Conservation (phyloP, 441 rosid species). For the Pelargonium exstipulatum region DNA sequence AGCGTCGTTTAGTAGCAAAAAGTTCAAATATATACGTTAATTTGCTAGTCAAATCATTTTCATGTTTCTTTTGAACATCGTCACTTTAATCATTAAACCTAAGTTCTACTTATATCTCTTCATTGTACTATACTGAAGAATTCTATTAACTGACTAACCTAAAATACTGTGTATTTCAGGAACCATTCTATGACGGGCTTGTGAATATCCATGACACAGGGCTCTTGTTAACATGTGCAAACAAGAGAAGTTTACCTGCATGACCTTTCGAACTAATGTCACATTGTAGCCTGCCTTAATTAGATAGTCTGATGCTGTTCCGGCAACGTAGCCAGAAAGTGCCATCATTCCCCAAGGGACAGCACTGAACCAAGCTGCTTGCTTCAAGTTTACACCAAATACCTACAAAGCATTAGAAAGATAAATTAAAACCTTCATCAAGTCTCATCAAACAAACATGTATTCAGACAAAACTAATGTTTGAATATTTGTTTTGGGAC, state of each 20-base stretch:
- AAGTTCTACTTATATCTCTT: not conserved
- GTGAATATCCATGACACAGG: too few relatives aligned
- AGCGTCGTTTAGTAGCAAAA: too few relatives aligned
- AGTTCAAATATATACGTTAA: too few relatives aligned
- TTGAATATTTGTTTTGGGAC: too few relatives aligned
- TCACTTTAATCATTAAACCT: not conserved
- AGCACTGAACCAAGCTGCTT: conserved; percentile 97
- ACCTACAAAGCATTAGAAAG: conserved; percentile 34
- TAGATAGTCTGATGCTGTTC: conserved; percentile 53
- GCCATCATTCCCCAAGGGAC: conserved; percentile 99
- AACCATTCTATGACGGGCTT: not conserved
- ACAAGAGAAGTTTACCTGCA: conserved; percentile 53
- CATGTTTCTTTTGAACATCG: too few relatives aligned
- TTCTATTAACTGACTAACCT: too few relatives aligned
- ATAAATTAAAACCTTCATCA: not conserved
- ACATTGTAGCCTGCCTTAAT: conserved; percentile 65
- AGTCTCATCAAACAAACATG: not conserved
- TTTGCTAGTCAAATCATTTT: too few relatives aligned
- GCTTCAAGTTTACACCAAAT: conserved; percentile 72
- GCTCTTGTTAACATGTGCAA: too few relatives aligned
- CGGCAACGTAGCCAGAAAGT: conserved; percentile 68
- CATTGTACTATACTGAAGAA: too few relatives aligned
- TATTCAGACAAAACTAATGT: too few relatives aligned
- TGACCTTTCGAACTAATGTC: conserved; percentile 71
- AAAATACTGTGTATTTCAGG: not conserved